Base-by-base conservation (phyloP, 306 rosid species). In the Potentilla sterilis region DNA sequence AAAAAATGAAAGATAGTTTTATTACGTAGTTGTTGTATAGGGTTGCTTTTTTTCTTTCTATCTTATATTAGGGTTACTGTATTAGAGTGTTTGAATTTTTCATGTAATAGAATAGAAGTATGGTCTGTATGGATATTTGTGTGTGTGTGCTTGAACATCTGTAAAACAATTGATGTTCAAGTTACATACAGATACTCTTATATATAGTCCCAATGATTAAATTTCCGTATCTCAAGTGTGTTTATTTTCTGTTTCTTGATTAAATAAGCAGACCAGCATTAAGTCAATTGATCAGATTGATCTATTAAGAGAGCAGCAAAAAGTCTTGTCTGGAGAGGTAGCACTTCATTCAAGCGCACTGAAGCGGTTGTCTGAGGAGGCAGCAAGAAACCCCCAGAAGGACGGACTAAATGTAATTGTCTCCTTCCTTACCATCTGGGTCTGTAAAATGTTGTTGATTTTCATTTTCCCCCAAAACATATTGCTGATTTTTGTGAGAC, bases 251-350 rank as follows among this genome's bases (percentile, higher is more conserved):
- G 9, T 68, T 73, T 75, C 58, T 35, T 59, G 75, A 49, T 44
- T 75, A 55, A 63, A 80, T 69, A 73, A 34, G 74, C 85, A 95
- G 98, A 87, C 92, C 79, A 92, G 93, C 85, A 81, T 85, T 64
- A 87, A 86, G 83, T 92, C 97, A 63, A 86, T 81, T 46, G 97
- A 92, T 79, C 96, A 85, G 83, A 85, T 92, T 38, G 97, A 95
- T 72, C 97, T 92, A 77, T 78, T 92, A 81, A 90, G 97, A 86
- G 98, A 92, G 86, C 98, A 95, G 84, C 88, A 87, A 71, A 90
- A 92, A 79, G 84, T 90, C 77, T 87, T 95, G 87, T 87, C 93
- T 32, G 97, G 91, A 83, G 97, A 95, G 88, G 91, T 95, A 74
- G 97, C 97, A 68, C 96, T 95, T 72, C 97, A 89, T 83, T 87